These are phyloP conservation scores for Aspergillus hortae DNA, from an alignment of 2,329 filamentous ascomycete species.

Conservation along the genomic window DNA sequence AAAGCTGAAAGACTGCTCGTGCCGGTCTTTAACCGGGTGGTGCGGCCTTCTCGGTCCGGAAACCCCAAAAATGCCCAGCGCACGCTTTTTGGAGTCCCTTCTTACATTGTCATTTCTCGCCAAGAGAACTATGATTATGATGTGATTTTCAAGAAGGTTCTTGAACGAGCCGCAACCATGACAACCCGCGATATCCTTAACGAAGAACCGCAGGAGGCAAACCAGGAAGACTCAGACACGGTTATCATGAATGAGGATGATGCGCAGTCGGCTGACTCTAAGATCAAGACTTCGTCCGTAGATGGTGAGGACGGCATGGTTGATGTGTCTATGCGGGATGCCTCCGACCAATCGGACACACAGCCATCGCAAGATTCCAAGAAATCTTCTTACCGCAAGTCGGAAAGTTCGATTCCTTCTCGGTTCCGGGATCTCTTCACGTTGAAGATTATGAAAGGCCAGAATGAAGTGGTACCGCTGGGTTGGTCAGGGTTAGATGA, in stretches of 20 bases:
- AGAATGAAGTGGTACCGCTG: constrained; percentile 60
- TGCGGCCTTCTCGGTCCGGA: constrained; percentile 16
- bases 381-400: neutral
- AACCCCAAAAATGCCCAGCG: constrained; percentile 22
- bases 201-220: constrained; percentile 52
- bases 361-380: constrained; percentile 12
- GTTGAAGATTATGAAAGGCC: constrained; percentile 60
- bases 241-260: constrained; percentile 61
- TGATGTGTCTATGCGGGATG: constrained; percentile 79
- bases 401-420: constrained; percentile 56
- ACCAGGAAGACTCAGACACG: constrained; percentile 61
- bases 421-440: constrained; percentile 71
- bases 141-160: constrained; percentile 71
- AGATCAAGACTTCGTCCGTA: constrained; percentile 72
- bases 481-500: constrained; percentile 65
- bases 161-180: constrained; percentile 71
- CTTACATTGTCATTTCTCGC: constrained; percentile 69
- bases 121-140: constrained; percentile 70
- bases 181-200: constrained; percentile 66
- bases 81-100: constrained; percentile 41
- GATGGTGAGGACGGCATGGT: constrained; percentile 89
- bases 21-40: constrained; percentile 45
- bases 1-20: constrained; percentile 46
- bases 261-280: constrained; percentile 64
- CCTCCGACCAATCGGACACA: constrained; percentile 17